Evolutionary conservation across 2,329 filamentous ascomycete species (phyloP).

Genomic region (Hypoxylon sp.): DNA sequence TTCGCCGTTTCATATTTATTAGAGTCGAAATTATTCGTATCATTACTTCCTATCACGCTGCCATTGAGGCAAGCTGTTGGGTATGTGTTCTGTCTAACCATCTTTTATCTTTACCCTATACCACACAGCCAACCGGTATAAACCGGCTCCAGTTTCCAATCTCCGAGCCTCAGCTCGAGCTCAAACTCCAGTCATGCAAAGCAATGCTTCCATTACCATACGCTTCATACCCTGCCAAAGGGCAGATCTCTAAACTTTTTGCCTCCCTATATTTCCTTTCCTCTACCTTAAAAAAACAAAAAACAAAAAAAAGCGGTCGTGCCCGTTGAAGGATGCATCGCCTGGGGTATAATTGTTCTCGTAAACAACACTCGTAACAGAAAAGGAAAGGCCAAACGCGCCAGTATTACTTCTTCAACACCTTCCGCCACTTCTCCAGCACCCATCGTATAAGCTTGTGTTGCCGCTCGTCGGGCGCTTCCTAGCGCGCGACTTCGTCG

Average conservation of each 20-base stretch:
- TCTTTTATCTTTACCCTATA: neutral
- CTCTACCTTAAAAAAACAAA: slow-evolving; percentile 5
- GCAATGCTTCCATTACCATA: neutral
- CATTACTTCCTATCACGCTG: slow-evolving; percentile 1
- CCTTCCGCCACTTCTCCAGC: slow-evolving; percentile 6
- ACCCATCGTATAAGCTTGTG: slow-evolving; percentile 5
- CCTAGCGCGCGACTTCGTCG: slow-evolving; percentile 27
- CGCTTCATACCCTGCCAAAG: neutral
- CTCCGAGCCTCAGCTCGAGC: neutral
- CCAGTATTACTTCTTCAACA: slow-evolving; percentile 16
- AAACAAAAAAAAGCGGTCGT: slow-evolving; percentile 20
- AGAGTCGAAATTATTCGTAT: slow-evolving; percentile 4
- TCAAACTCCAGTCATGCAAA: slow-evolving; percentile 26
- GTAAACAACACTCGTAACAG: slow-evolving; percentile 8
- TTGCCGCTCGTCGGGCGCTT: slow-evolving; percentile 14
- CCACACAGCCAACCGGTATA: neutral
- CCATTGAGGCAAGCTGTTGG: neutral
- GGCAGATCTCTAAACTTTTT: slow-evolving; percentile 22
- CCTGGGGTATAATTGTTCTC: slow-evolving; percentile 38
- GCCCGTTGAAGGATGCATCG: slow-evolving; percentile 19
- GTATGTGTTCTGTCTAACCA: neutral
- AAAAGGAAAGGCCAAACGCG: slow-evolving; percentile 8
- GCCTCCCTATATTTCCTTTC: slow-evolving; percentile 4
- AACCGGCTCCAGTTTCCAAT: neutral
- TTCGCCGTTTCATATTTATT: neutral